These are phyloP conservation scores for Extremus antarcticus DNA, from an alignment of 495 filamentous ascomycete genomes.

Conservation along the genomic window DNA sequence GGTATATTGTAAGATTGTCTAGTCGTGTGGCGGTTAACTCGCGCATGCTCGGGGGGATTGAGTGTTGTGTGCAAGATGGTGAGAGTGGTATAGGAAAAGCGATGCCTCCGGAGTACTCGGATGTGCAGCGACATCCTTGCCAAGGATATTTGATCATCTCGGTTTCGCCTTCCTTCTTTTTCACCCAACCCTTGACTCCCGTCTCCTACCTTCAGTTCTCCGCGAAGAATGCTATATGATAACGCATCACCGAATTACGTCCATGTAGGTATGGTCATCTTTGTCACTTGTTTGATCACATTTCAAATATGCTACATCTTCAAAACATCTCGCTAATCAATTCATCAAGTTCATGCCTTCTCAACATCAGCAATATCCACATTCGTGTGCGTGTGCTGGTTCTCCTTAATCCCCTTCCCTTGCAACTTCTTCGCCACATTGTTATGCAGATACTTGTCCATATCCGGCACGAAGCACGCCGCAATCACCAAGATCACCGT, in stretches of 20 bases:
- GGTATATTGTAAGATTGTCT: not conserved
- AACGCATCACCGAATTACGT: too few relatives aligned
- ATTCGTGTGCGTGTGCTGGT: not conserved
- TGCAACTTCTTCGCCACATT: constrained; percentile 33
- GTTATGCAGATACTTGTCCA: constrained; percentile 29
- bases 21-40: not conserved
- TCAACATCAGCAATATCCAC: not conserved
- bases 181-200: too few relatives aligned
- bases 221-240: too few relatives aligned
- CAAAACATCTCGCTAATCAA: too few relatives aligned
- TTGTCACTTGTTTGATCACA: too few relatives aligned
- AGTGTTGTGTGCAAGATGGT: too few relatives aligned
- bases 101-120: not conserved
- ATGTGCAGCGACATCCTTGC: not conserved
- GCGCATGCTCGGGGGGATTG: not conserved
- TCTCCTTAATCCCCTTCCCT: not conserved
- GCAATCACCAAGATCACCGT: constrained; percentile 35
- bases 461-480: constrained; percentile 29
- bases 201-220: too few relatives aligned
- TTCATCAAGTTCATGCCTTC: not conserved
- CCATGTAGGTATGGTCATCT: too few relatives aligned
- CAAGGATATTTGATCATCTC: not conserved
- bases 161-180: too few relatives aligned
- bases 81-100: not conserved
- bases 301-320: too few relatives aligned